Evolutionary conservation across 2,329 filamentous ascomycete genomes (phyloP).

Genomic region (Leptoxyphium fumago): DNA sequence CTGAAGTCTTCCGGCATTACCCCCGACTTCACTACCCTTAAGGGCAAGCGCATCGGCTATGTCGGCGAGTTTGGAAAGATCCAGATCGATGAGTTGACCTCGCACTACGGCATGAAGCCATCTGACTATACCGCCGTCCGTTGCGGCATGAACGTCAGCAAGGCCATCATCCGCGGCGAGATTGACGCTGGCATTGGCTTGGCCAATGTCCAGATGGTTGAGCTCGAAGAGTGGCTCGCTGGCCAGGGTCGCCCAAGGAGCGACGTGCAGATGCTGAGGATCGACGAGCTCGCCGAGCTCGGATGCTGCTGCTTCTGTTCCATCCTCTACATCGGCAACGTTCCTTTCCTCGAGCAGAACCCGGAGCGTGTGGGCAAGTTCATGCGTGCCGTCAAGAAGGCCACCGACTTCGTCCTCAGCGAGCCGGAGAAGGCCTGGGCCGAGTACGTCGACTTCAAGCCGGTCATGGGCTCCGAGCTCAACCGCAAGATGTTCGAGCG

Average conservation of each 20-base stretch:
- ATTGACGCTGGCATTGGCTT: conserved; percentile 66
- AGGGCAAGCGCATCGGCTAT: conserved; percentile 64
- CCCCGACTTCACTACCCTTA: conserved; percentile 57
- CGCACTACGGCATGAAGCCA: conserved; percentile 60
- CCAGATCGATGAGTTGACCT: conserved; percentile 68
- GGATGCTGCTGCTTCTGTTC: conserved; percentile 77
- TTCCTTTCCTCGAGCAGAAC: conserved; percentile 51
- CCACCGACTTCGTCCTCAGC: conserved; percentile 56
- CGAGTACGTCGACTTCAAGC: conserved; percentile 59
- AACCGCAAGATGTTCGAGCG: conserved; percentile 72
- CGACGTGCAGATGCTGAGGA: conserved; percentile 68
- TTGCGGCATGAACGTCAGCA: conserved; percentile 69
- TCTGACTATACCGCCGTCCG: conserved; percentile 62
- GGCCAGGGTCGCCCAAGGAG: conserved; percentile 45
- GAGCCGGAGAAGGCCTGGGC: conserved; percentile 48
- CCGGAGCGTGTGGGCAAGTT: conserved; percentile 53
- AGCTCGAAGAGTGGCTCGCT: conserved; percentile 62
- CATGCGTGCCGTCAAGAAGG: conserved; percentile 57
- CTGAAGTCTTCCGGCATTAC: conserved; percentile 62
- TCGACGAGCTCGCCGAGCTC: conserved; percentile 64
- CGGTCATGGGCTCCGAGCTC: conserved; percentile 49
- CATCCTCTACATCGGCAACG: conserved; percentile 68
- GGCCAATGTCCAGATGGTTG: conserved; percentile 74
- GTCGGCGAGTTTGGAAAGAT: conserved; percentile 73
- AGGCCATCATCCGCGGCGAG: conserved; percentile 56